A percentile compares a stretch with the other conserved stretches of the same genome.
Conservation (phyloP, 1,139 yeast genomes). For the Pichia sp. region DNA sequence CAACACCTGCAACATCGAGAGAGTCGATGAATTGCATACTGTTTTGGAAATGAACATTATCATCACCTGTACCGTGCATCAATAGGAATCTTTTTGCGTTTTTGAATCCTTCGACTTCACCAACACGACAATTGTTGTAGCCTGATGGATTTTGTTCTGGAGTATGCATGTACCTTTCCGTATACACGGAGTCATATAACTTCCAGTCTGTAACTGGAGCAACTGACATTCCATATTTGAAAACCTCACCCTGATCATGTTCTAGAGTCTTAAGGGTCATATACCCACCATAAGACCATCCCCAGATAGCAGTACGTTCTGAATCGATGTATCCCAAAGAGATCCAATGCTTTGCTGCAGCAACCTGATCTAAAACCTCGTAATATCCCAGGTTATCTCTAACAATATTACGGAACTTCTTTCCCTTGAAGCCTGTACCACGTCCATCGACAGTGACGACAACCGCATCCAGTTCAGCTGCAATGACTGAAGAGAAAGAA, state of each 20-base stretch:
- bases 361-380: slow-evolving; percentile 68
- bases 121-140: slow-evolving; percentile 50
- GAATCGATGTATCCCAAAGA: slow-evolving; percentile 52
- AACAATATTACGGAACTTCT: slow-evolving; percentile 56
- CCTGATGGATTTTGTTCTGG: slow-evolving; percentile 61
- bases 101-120: slow-evolving; percentile 43
- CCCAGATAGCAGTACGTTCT: slow-evolving; percentile 65
- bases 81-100: slow-evolving; percentile 56
- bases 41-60: slow-evolving; percentile 76
- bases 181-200: slow-evolving; percentile 69
- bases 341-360: slow-evolving; percentile 61
- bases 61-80: slow-evolving; percentile 82
- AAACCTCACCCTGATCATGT: slow-evolving; percentile 53
- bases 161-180: slow-evolving; percentile 72
- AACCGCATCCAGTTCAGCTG: slow-evolving; percentile 64
- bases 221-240: slow-evolving; percentile 68
- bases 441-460: slow-evolving; percentile 82
- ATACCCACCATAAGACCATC: slow-evolving; percentile 84
- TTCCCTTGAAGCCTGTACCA: slow-evolving; percentile 71
- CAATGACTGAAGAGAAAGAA: slow-evolving; percentile 58
- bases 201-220: slow-evolving; percentile 83
- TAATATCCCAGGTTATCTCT: slow-evolving; percentile 62
- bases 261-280: slow-evolving; percentile 71
- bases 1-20: slow-evolving; percentile 53
- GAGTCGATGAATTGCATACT: slow-evolving; percentile 59